These are phyloP conservation scores for Ceratocystis cacaofunesta DNA, from an alignment of 2,329 filamentous ascomycete species.

Conservation along the genomic window DNA sequence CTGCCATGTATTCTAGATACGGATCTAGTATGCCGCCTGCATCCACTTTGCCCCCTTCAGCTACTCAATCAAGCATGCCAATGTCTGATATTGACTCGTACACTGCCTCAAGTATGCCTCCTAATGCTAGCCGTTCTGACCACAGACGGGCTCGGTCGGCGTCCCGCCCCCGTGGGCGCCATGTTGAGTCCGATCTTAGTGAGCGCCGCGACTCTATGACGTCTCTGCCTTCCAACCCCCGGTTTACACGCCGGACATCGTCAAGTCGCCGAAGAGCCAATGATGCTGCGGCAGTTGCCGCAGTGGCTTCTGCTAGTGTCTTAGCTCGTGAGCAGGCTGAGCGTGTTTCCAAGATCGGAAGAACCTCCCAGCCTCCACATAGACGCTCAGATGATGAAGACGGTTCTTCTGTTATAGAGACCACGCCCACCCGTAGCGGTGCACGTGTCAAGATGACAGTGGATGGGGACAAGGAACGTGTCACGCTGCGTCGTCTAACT, in stretches of 20 bases:
- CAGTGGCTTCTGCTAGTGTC: constrained; percentile 32
- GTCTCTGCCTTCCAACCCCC: constrained; percentile 11
- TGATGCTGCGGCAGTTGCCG: constrained; percentile 33
- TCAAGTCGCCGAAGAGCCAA: constrained; percentile 33
- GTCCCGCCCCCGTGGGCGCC: constrained; percentile 10
- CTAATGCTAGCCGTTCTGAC: constrained; percentile 10
- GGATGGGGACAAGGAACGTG: constrained; percentile 37
- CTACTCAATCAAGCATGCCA: constrained; percentile 4
- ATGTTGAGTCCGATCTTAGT: constrained; percentile 12
- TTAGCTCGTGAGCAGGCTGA: constrained; percentile 33
- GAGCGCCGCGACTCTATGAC: constrained; percentile 12
- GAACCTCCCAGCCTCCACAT: constrained; percentile 14
- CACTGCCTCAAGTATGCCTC: constrained; percentile 10
- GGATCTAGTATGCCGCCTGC: neutral
- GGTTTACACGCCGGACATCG: constrained; percentile 28
- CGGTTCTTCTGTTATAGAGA: constrained; percentile 25
- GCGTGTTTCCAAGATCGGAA: constrained; percentile 11
- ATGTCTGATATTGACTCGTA: constrained; percentile 10
- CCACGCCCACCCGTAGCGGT: constrained; percentile 31
- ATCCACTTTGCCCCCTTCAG: constrained; percentile 4
- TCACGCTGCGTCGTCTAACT: constrained; percentile 46
- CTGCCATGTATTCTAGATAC: constrained; percentile 3
- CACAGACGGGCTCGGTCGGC: neutral
- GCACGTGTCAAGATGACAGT: constrained; percentile 43
- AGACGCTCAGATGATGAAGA: constrained; percentile 15